These are phyloP conservation scores for Nidularia sp. DNA, from an alignment of 768 basidiomycete genomes.

Conservation along the genomic window DNA sequence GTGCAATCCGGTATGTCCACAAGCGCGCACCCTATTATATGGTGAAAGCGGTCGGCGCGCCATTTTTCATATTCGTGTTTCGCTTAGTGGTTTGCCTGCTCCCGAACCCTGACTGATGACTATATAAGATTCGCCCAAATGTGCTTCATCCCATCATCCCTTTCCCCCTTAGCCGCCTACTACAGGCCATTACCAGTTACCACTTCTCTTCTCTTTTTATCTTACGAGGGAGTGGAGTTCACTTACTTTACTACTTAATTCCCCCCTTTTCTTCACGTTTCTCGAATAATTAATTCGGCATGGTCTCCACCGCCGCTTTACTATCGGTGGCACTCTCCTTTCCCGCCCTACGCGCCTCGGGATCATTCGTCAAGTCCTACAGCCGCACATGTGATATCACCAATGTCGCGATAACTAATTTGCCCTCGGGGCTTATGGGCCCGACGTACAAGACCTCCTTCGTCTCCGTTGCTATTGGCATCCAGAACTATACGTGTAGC, in stretches of 20 bases:
- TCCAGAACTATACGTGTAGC: constrained; percentile 54
- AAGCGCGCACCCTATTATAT: too few species aligned
- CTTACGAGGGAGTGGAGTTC: too few species aligned
- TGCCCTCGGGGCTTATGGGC: constrained; percentile 25
- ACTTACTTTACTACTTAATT: not conserved
- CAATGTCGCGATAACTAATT: constrained; percentile 12
- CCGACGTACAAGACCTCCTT: constrained; percentile 30
- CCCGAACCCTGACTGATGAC: too few species aligned
- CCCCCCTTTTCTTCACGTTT: not conserved
- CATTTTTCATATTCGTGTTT: too few species aligned
- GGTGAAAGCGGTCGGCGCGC: too few species aligned
- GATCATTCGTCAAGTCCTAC: not conserved
- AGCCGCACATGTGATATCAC: constrained; percentile 17
- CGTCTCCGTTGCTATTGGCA: constrained; percentile 43
- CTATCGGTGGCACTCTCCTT: not conserved
- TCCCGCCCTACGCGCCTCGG: not conserved
- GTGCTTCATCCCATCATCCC: too few species aligned
- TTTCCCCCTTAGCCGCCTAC: too few species aligned
- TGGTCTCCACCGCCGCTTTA: constrained; percentile 2
- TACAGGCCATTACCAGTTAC: too few species aligned
- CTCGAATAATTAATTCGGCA: not conserved
- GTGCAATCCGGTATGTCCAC: too few species aligned
- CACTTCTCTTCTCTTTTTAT: too few species aligned
- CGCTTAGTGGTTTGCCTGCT: too few species aligned
- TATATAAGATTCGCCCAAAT: too few species aligned